Conservation (phyloP, 495 filamentous ascomycete species). For the Aspergillus carlsbadensis region DNA sequence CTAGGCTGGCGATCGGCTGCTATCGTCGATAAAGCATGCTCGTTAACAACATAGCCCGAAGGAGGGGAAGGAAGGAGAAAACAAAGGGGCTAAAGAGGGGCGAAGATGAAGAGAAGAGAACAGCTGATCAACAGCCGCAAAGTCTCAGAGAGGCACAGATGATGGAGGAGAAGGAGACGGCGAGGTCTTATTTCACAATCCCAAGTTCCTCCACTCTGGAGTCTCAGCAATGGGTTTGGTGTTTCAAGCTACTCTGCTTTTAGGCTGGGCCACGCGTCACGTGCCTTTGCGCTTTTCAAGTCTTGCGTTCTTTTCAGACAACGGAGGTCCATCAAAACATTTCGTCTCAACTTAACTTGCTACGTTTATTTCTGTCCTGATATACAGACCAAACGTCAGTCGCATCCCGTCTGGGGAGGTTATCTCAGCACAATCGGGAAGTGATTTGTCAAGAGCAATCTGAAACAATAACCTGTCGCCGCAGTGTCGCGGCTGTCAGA, state of each 20-base stretch:
- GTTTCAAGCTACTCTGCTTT: constrained; percentile 5
- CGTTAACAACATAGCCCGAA: not conserved
- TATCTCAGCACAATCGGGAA: not conserved
- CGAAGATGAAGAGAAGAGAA: not conserved
- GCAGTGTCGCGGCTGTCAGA: constrained; percentile 12
- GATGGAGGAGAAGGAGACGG: not conserved
- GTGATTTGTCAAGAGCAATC: constrained; percentile 15
- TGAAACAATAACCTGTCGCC: constrained; percentile 17
- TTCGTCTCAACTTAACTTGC: not conserved
- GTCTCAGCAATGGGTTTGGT: not conserved
- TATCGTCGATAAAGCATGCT: constrained; percentile 5
- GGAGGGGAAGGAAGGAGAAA: not conserved
- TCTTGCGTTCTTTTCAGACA: not conserved
- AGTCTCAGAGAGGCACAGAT: not conserved
- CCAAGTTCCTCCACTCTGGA: constrained; percentile 4
- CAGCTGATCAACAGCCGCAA: constrained; percentile 9
- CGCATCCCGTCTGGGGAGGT: not conserved
- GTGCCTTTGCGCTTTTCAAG: no score
- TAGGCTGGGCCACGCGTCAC: not conserved
- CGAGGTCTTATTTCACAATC: not conserved
- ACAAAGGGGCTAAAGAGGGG: not conserved
- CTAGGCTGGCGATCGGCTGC: constrained; percentile 10
- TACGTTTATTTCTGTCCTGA: not conserved
- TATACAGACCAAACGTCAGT: not conserved
- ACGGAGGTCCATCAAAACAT: not conserved